Conservation (phyloP, 108 stramenopile species). For the Discostella stelligeroides region DNA sequence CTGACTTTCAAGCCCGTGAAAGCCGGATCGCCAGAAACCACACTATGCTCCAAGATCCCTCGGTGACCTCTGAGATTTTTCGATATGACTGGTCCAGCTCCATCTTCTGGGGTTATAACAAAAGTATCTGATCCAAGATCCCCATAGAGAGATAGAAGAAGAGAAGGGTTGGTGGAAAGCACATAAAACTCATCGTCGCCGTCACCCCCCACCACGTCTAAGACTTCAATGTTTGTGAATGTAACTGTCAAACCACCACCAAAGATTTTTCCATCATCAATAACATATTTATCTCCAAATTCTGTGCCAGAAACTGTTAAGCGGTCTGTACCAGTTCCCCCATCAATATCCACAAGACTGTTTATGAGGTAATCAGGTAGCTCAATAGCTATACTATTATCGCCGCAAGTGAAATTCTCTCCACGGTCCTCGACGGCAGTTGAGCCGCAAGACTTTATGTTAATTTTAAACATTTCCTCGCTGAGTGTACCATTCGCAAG, state of each 20-base stretch:
- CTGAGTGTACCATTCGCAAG: slow-evolving; percentile 4
- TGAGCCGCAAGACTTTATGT: not conserved
- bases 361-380: slow-evolving; percentile 37
- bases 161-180: slow-evolving; percentile 34
- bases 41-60: slow-evolving; percentile 43
- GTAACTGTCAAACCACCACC: slow-evolving; percentile 39
- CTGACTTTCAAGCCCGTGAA: slow-evolving; percentile 29
- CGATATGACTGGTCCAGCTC: slow-evolving; percentile 36
- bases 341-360: slow-evolving; percentile 47
- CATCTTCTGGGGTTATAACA: slow-evolving; percentile 27
- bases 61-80: slow-evolving; percentile 49
- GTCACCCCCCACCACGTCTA: slow-evolving; percentile 35
- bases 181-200: slow-evolving; percentile 44
- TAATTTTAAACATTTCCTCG: slow-evolving; percentile 8
- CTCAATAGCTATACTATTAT: slow-evolving; percentile 3
- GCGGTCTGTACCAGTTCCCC: slow-evolving; percentile 35
- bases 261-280: slow-evolving; percentile 38
- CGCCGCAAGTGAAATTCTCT: not conserved
- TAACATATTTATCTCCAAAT: slow-evolving; percentile 39
- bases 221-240: slow-evolving; percentile 32
- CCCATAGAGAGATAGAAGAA: slow-evolving; percentile 28
- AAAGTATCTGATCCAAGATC: slow-evolving; percentile 38
- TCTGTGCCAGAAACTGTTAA: slow-evolving; percentile 41
- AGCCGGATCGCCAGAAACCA: slow-evolving; percentile 22
- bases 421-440: not conserved